Evolutionary conservation across 1,284 basidiomycete species (phyloP), one percentile per base, ranked within the genome.

Genomic region (Sutorius eximius): DNA sequence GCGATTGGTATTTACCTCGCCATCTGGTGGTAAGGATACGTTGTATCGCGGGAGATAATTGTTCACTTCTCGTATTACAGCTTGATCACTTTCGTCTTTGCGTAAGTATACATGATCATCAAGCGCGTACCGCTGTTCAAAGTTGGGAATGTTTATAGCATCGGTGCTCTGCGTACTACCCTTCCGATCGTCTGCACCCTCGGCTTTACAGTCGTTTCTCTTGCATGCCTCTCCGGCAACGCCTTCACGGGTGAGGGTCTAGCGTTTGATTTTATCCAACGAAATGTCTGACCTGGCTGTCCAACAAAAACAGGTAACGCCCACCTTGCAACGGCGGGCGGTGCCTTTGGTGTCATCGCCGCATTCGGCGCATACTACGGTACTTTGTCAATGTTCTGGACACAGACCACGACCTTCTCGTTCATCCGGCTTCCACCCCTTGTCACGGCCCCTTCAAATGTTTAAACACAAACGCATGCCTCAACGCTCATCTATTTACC

Each of bases 291-390:
- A 66, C 13, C 10, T 11, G 11, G 11, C 12, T 18, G 0, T 27
- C 32, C 33, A 2, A 38, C 27, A n/a, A 42, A 36, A 49, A 48
- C 3, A 66, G 64, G 66, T 4, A 64, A 53, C 30, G 0, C 61
- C 0, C 59, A 62, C 15, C 51, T 69, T 1, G 64, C 65, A n/a
- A 70, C 66, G 3, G 65, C 59, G 8, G 68, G 68, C 49, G 68
- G 68, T 54, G 59, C 50, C 5, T 51, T 66, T 27, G 65, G 68
- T 34, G n/a, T 66, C 37, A 32, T 67, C 29, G 67, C 68, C 9
- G 51, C 67, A 11, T 70, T 65, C 24, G 67, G 67, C 9, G 63
- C 65, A 50, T 70, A 67, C 64, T 67, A 70, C 11, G 62, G 60
- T 4, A 55, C 66, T 24, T 5, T 68, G 34, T 64, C 65, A 15